Base-by-base conservation (phyloP, 148 eudicot genomes). In the Vaccinium vitisidaea region DNA sequence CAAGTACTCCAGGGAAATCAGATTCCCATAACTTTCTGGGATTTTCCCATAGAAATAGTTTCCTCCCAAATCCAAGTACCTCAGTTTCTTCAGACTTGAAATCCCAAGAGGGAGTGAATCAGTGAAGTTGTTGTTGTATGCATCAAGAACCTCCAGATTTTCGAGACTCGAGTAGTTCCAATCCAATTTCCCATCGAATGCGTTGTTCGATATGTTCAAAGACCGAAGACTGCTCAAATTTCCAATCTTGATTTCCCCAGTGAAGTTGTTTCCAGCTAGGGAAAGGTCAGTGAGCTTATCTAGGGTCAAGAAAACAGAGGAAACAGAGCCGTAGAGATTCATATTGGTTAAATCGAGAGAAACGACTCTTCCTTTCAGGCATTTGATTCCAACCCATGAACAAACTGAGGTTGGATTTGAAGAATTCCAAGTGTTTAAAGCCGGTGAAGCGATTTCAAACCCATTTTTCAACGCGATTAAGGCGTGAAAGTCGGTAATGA, bases 261-360 rank as follows among this genome's bases (percentile, higher is more conserved):
- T 90, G 87, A 97, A 93, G 90, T 97, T 97, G 93, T 97, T 97
- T 8, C 96, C 96, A 16, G 95, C 91, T 16, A 97, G 87, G 1
- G 90, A 90, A 12, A 97, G 93, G 18, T 91, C 88, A 14, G 85
- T 82, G 39, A 97, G 94, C 59, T 39, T 80, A 50, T 93, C 91
- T 1, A 97, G 91, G 75, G 71, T 84, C 23, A 88, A 83, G 53
- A 94, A 67, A 39, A 81, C 91, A 82, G 93, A 89, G 59, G 98
- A 92, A 88, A 97, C 88, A 77, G 92, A 86, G 82, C 99, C 99
- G 15, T 85, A 85, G 3, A 97, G 92, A 81, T 83, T 86, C 79
- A 97, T 89, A 75, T 93, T 90, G 1, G 98, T 91, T 46, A 97
- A 84, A 84, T 94, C 91, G 7, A 97, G 88, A 0, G 99, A 93